Percentiles rank a stretch among this genome's conserved stretches.
Evolutionary conservation across 1,284 basidiomycete species (phyloP).

Genomic region (Schizophyllum commune): DNA sequence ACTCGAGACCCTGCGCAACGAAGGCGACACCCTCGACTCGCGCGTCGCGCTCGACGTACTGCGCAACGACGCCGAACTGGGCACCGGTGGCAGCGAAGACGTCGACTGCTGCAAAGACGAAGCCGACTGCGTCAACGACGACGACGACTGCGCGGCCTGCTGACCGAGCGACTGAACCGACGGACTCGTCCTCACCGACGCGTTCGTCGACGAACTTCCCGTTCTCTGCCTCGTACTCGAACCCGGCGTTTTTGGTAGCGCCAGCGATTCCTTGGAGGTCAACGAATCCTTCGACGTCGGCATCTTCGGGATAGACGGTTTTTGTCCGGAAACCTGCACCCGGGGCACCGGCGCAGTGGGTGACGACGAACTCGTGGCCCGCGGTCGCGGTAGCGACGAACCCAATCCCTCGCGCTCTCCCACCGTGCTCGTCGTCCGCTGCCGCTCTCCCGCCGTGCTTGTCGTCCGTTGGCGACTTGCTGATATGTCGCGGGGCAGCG

Average conservation of each 20-base stretch:
- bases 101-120: background rate
- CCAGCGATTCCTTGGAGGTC: background rate
- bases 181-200: background rate
- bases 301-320: too few species aligned
- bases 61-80: background rate
- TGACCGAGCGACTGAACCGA: background rate
- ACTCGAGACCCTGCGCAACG: background rate
- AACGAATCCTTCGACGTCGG: too few species aligned
- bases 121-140: background rate
- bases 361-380: background rate
- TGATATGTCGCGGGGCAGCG: background rate
- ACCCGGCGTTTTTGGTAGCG: background rate
- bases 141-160: background rate
- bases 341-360: background rate
- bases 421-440: too few species aligned
- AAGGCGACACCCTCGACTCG: too few species aligned
- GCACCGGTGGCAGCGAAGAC: background rate
- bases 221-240: background rate
- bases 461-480: too few species aligned
- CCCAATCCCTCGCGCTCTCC: too few species aligned
- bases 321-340: background rate
- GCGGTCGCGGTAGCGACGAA: background rate
- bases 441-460: too few species aligned
- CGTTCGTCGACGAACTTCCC: background rate
- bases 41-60: background rate